Conservation (phyloP, 768 basidiomycete species). For the Hericium rajendrae region DNA sequence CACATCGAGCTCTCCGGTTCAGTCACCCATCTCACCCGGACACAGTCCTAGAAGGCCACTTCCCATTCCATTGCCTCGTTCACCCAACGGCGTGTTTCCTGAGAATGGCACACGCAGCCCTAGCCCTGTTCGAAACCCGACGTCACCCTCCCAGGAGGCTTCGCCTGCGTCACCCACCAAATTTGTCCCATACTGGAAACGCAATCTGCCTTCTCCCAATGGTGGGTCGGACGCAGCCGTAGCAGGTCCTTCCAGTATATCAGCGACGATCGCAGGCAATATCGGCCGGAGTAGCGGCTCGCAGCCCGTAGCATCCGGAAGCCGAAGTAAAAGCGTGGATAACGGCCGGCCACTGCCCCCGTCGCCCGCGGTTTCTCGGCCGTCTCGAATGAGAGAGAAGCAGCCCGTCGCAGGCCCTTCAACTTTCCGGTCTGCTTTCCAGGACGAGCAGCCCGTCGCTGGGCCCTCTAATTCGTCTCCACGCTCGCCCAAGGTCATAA, state of each 20-base stretch:
- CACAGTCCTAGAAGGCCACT: slow-evolving; percentile 8
- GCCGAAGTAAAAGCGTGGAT: slow-evolving; percentile 12
- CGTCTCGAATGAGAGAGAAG: too few relatives aligned
- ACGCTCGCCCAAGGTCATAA: neutral
- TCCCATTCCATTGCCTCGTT: slow-evolving; percentile 8
- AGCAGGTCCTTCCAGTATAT: neutral
- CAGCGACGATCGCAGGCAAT: neutral
- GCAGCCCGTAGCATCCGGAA: neutral
- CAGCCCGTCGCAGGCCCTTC: slow-evolving; percentile 5
- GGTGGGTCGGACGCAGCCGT: neutral
- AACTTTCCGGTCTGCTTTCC: neutral
- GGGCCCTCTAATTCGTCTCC: neutral
- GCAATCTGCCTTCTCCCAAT: slow-evolving; percentile 12
- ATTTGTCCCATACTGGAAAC: slow-evolving; percentile 16
- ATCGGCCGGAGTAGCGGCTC: neutral
- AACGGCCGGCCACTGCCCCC: slow-evolving; percentile 11
- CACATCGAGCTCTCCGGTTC: slow-evolving; percentile 1
- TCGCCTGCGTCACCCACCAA: slow-evolving; percentile 1
- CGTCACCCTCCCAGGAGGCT: neutral
- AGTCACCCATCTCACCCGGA: slow-evolving; percentile 11
- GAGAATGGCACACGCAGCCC: slow-evolving; percentile 5
- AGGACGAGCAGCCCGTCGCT: neutral
- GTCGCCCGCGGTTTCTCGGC: slow-evolving; percentile 2
- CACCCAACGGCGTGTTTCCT: neutral
- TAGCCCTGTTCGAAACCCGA: slow-evolving; percentile 10